Evolutionary conservation across 805 yeast genomes (phyloP).

Genomic region (Saturnispora silvae): DNA sequence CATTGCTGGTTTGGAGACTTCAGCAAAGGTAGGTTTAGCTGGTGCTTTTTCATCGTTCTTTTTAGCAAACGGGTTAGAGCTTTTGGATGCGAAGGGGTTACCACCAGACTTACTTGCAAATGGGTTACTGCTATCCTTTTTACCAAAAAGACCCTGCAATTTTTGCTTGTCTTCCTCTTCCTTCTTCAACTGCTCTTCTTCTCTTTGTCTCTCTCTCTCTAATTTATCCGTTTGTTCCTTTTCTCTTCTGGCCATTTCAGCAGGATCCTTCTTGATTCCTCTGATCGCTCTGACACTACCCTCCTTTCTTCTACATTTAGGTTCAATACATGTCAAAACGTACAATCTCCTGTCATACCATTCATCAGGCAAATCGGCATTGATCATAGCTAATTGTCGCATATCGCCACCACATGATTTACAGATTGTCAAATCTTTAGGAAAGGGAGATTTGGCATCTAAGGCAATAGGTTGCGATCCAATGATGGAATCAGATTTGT

Average conservation of each 20-base stretch:
- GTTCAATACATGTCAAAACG: constrained; percentile 60
- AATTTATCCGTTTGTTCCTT: constrained; percentile 31
- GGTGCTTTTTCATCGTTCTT: constrained; percentile 6
- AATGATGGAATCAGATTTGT: constrained; percentile 59
- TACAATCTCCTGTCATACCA: constrained; percentile 75
- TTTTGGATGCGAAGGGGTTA: constrained; percentile 18
- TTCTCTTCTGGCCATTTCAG: constrained; percentile 31
- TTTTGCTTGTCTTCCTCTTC: constrained; percentile 31
- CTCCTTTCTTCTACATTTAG: constrained; percentile 53
- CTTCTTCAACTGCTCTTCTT: constrained; percentile 30
- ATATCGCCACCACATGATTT: constrained; percentile 50
- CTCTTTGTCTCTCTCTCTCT: constrained; percentile 34
- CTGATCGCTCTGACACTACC: constrained; percentile 72
- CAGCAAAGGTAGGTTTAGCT: constrained; percentile 3
- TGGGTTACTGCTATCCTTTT: neutral
- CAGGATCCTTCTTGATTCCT: constrained; percentile 57
- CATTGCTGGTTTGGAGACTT: neutral
- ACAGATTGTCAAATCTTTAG: constrained; percentile 45
- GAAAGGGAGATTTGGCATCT: constrained; percentile 47
- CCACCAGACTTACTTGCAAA: constrained; percentile 27
- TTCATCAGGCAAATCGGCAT: constrained; percentile 62
- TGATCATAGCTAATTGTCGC: constrained; percentile 69
- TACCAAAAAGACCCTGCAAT: constrained; percentile 24
- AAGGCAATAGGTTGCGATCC: constrained; percentile 79
- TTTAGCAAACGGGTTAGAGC: constrained; percentile 16